Evolutionary conservation across 2,329 filamentous ascomycete genomes (phyloP), one percentile per base, ranked within the genome.

Genomic region (Fusarium succisae): DNA sequence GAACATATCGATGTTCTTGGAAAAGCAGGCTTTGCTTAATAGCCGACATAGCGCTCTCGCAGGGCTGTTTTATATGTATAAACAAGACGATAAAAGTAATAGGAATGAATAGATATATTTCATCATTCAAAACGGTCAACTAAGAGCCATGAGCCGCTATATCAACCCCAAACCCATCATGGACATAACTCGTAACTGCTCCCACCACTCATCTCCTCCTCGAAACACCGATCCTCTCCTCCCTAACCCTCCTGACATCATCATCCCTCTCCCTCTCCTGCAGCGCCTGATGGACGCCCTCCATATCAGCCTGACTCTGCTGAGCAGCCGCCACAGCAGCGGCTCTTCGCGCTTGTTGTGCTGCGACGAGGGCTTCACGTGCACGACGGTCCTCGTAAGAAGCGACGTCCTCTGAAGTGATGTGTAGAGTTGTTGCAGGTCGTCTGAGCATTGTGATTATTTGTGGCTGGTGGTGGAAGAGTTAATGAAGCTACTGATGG

Each of bases 391-490:
- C 91, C 79, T 94, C 92, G 83, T 93, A 94, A 61, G 88, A 85
- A 44, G 91, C 90, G 44, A 94, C 86, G 81, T 94, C 92, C 79
- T 93, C 91, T 54, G 90, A 86, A 6, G 92, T 94, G 73, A 94
- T 88, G 62, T 87, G 85, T 71, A 94, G 89, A 20, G 89, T 88
- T 53, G 92, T 94, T 17, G 92, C 88, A 22, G 90, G 88, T 51
- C 92, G 89, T 76, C 91, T 90, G 75, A 93, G 90, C 91, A 93
- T 91, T 13, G 67, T 66, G 15, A 15, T 41, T 24, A 6, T 26
- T 26, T 6, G 26, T 26, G 26, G 6, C 6, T 26, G 26, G 26
- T 26, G 26, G 26, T 26, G 26, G 26, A 26, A 26, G 26, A 26
- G 26, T 26, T 26, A 26, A 26, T 26, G 26, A 26, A 26, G 26